phyloP scores from a whole-genome alignment of 495 filamentous ascomycete species.

The Pseudotulostoma volvatum region DNA sequence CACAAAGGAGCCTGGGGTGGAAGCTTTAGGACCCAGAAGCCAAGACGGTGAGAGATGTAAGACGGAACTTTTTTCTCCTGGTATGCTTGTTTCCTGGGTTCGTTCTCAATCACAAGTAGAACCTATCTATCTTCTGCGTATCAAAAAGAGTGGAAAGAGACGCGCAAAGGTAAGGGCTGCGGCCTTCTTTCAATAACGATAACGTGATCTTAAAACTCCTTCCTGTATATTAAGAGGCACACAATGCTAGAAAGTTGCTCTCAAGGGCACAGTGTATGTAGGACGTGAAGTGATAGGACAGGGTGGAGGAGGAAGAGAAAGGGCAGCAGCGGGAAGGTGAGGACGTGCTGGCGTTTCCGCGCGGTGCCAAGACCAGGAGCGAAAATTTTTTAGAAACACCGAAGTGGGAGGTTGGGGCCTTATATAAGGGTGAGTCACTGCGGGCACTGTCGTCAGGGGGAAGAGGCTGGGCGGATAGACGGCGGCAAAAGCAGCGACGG shows the following conservation, averaged over 20 bases:
- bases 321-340: too few species aligned
- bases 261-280: too few species aligned
- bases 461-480: constrained; percentile 22
- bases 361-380: constrained; percentile 34
- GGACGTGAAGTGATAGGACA: constrained; percentile 10
- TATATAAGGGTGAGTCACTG: constrained; percentile 32
- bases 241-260: constrained; percentile 4
- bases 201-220: constrained; percentile 9
- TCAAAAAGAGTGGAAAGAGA: constrained; percentile 1
- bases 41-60: too few species aligned
- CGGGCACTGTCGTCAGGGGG: constrained; percentile 19
- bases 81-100: too few species aligned
- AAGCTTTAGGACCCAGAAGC: too few species aligned
- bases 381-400: constrained; percentile 15
- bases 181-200: too few species aligned
- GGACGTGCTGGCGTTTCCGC: constrained; percentile 17
- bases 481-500: constrained; percentile 29
- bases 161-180: background rate
- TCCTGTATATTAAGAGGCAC: constrained; percentile 4
- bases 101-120: too few species aligned
- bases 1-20: too few species aligned
- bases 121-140: too few species aligned
- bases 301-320: constrained; percentile 15
- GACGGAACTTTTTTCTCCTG: too few species aligned
- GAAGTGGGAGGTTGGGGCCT: constrained; percentile 31